These are phyloP conservation scores for Plasmodium ovale DNA, from an alignment of 169 alveolate genomes.

Conservation along the genomic window DNA sequence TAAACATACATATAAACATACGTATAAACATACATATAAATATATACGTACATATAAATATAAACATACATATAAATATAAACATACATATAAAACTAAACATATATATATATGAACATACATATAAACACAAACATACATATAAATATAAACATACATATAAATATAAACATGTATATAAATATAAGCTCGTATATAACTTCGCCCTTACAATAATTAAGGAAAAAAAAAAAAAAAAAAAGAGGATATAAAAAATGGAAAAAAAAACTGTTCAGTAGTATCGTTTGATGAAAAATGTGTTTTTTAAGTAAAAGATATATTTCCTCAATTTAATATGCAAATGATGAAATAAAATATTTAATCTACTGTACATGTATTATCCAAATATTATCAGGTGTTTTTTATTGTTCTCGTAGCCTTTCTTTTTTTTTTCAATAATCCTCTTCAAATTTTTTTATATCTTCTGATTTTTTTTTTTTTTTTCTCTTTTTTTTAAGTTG, in stretches of 20 bases:
- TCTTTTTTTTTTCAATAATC: conserved; percentile 2
- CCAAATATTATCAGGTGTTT: not conserved
- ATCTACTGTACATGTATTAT: conserved; percentile 1
- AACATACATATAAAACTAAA: not conserved
- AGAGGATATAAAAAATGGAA: too few relatives aligned
- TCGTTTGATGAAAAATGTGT: conserved; percentile 22
- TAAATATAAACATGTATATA: too few relatives aligned
- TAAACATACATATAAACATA: not conserved
- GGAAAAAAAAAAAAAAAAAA: too few relatives aligned
- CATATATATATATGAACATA: not conserved
- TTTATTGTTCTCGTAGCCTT: conserved; percentile 11
- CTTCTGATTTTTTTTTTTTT: conserved; percentile 4
- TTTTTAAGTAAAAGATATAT: conserved; percentile 6
- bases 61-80: not conserved
- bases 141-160: too few relatives aligned
- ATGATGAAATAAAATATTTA: conserved; percentile 20
- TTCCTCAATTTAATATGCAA: conserved; percentile 16
- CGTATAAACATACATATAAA: not conserved
- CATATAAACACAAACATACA: too few relatives aligned
- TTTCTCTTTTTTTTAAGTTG: not conserved
- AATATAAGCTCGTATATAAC: too few relatives aligned
- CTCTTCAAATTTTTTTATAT: not conserved
- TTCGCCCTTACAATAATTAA: too few relatives aligned
- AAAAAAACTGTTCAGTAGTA: too few relatives aligned
- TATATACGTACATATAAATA: not conserved